Evolutionary conservation across 345 rosid species (phyloP), one percentile per base, ranked within the genome.

Genomic region (Odontarrhena argentea): DNA sequence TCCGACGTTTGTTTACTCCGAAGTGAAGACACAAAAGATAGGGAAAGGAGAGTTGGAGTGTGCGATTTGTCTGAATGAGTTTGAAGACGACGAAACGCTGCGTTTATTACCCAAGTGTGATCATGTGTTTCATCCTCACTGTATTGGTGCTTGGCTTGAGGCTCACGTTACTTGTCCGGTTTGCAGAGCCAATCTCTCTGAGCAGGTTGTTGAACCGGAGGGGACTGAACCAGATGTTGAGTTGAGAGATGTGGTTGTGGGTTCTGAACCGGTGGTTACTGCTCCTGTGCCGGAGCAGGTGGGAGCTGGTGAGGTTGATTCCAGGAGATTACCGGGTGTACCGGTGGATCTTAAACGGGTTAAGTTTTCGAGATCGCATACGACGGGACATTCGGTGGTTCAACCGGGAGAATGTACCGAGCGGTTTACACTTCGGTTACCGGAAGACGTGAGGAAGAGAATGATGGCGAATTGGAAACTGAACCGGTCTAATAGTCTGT

Each of bases 111-210:
- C 99, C 1, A 88, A 86, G 34, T 94, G 99, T 34, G 89, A 91
- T 65, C 97, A 94, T 67, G 99, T 84, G 6, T 94, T 94, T 71
- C 99, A 94, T 26, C 81, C 99, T 1, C 96, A 91, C 2, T 95
- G 99, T 44, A 83, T 95, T 65, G 97, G 71, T 18, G 90, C 84
- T 4, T 95, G 99, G 99, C 79, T 95, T 1, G 76, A 70, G 42
- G 91, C 87, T 14, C 97, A 95, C 63, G 80, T 82, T 4, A 95
- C 99, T 6, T 95, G 99, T 61, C 99, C 99, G 0, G 99, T 95
- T 49, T 95, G 99, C 24, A 82, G 99, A 18, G 79, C 97, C 6
- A 80, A 95, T 60, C 86, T 95, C 64, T 73, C 71, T 0, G 78
- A 41, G 77, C 86, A 37, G 71, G 70, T 36, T 0, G 46, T 12